Evolutionary conservation across 495 filamentous ascomycete genomes (phyloP), one percentile per base, ranked within the genome.

Genomic region (Xylaria grammica): DNA sequence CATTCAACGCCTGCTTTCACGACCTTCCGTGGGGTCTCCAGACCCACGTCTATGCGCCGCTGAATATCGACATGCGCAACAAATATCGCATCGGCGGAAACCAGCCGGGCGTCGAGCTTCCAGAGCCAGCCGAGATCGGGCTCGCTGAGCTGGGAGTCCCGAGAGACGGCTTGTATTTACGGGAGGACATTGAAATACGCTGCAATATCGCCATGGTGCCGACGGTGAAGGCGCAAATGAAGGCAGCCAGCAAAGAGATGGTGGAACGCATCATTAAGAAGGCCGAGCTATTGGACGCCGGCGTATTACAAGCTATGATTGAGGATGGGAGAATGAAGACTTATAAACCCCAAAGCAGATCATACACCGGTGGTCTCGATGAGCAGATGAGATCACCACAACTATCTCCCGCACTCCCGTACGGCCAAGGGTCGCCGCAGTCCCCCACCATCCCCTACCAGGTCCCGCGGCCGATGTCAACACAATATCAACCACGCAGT

Each of bases 1-100:
- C 79, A 62, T 93, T 91, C 83, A 89, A 90, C 66, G 90, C 84
- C 66, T 89, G 87, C 77, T 92, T 93, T 77, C 86, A 91, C 69
- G 85, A 93, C 68, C 80, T 88, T 51, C 81, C 85, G 9, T 83
- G 85, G 75, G 90, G 90, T 1, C 75, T 93, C 22, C 86, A 90
- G 74, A 91, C 90, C 2, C 90, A 93, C 74, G 84, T 88, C 62
- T 91, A 90, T 63, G 89, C 87, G 3, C 90, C 90, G 4, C 77
- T 83, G 74, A 77, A 77, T 27, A 74, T 84, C 55, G 81, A 84
- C 66, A 73, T 84, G 58, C 79, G 80, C 57, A 81, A 81, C 70
- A 82, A 71, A 36, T 84, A 82, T 58, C 78, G 78, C 73, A 81
- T 84, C 44, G 84, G 79, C 9, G 90, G 90, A 3, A 86, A 86